These are phyloP conservation scores for Dendrocalamus sinicus DNA, from an alignment of 176 grass and related monocot genomes.

Conservation along the genomic window DNA sequence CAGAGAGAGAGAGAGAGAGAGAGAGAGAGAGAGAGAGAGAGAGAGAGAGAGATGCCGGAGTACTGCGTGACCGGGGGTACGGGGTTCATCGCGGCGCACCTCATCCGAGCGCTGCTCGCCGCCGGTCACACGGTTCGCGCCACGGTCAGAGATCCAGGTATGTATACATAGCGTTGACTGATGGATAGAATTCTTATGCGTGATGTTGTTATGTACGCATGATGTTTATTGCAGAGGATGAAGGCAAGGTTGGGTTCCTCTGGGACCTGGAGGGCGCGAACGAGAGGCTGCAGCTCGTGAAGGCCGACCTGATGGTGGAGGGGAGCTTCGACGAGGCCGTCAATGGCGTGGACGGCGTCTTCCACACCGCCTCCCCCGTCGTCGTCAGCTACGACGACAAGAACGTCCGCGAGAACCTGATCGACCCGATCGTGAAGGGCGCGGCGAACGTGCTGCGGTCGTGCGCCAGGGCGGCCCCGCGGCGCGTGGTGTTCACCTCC, in stretches of 20 bases:
- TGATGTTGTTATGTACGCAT: too few relatives aligned
- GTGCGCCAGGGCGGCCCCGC: constrained; percentile 47
- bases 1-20: constrained; percentile 21
- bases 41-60: constrained; percentile 50
- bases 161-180: too few relatives aligned
- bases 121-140: constrained; percentile 66
- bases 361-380: constrained; percentile 79
- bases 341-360: constrained; percentile 72
- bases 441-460: constrained; percentile 79
- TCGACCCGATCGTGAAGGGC: constrained; percentile 71
- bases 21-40: constrained; percentile 34
- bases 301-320: constrained; percentile 67
- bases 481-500: constrained; percentile 80
- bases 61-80: constrained; percentile 83
- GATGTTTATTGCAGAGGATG: constrained; percentile 6
- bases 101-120: constrained; percentile 64
- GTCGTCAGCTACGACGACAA: constrained; percentile 35
- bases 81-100: constrained; percentile 77
- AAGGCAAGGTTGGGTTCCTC: constrained; percentile 70
- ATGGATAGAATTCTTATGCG: too few relatives aligned
- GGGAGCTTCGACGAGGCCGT: constrained; percentile 81
- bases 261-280: constrained; percentile 70
- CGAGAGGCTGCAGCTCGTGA: constrained; percentile 64
- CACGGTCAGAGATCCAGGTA: constrained; percentile 69
- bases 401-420: constrained; percentile 59